A percentile compares a stretch with the other conserved stretches of the same genome.
These are phyloP conservation scores for Thalia dealbata DNA, from an alignment of 176 grass and related monocot genomes.

Conservation along the genomic window DNA sequence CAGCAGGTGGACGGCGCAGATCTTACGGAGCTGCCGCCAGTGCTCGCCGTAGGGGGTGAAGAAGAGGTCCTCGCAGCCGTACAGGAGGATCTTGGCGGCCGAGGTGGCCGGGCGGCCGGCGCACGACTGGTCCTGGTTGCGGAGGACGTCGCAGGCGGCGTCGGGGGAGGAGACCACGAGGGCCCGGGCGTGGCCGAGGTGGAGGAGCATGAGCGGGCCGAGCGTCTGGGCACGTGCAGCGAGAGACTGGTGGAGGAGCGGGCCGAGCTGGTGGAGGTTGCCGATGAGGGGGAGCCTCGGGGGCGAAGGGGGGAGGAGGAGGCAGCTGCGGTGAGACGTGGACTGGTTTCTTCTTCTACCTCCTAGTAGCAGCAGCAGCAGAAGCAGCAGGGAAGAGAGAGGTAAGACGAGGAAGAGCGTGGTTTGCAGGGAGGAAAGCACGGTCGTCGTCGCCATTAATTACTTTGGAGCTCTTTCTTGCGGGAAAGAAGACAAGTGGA, in stretches of 20 bases:
- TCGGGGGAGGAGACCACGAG: slow-evolving; percentile 22
- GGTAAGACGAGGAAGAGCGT: background rate
- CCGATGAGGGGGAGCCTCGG: slow-evolving; percentile 6
- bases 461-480: background rate
- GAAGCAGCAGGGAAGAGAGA: background rate
- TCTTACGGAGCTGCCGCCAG: slow-evolving; percentile 29
- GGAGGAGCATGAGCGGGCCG: background rate
- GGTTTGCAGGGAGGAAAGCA: background rate
- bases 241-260: background rate
- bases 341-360: background rate
- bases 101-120: background rate
- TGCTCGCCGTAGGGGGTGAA: slow-evolving; percentile 18
- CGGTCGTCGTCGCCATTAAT: background rate
- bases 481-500: too few relatives aligned
- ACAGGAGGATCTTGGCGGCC: background rate
- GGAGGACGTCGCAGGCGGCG: slow-evolving; percentile 10
- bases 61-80: background rate
- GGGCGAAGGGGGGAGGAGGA: background rate
- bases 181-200: background rate
- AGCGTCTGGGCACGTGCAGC: background rate
- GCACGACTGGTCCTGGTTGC: slow-evolving; percentile 12
- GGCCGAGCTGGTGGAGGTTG: background rate
- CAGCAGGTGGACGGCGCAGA: slow-evolving; percentile 17
- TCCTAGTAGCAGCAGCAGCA: background rate
- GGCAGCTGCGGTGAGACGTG: background rate